Evolutionary conservation across 2,329 filamentous ascomycete genomes (phyloP), one percentile per base, ranked within the genome.

Genomic region (Cadophora malorum): DNA sequence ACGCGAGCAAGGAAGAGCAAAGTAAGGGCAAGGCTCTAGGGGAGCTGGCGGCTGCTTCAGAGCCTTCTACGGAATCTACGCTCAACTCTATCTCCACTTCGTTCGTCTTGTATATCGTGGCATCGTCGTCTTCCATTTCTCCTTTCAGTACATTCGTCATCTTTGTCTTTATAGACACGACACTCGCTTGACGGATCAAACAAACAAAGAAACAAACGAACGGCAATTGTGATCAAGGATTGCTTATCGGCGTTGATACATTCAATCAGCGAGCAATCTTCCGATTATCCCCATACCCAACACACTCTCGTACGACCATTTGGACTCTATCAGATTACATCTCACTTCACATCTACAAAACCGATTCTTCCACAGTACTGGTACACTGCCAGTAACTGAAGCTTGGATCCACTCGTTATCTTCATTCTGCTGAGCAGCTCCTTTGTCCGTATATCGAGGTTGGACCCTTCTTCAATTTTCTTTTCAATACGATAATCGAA

Each of bases 91-190:
- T 38, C 60, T 33, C 45, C 49, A 53, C 61, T 63, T 52, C 28
- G 23, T 38, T 16, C 25, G 6, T 19, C 14, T 33, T 33, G 53
- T 16, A 33, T 38, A 14, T 56, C 35, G 23, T 23, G 31, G 9
- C 23, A 6, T n/a, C 19, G 10, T 31, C n/a, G 19, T n/a, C 10
- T 63, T 21, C 41, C 23, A 33, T 47, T 23, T 33, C n/a, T 49
- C 25, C 19, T 23, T 25, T 31, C 23, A 4, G 1, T 23, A 12
- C 12, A 31, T 5, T 58, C 38, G n/a, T 55, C 47, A 55, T 19
- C 47, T 53, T 63, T 41, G 61, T 52, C 61, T 52, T 10, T 25
- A 53, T 41, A 41, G 61, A 63, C 61, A n/a, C 63, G 23, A 64
- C 53, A 58, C 52, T 64, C 63, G 63, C 38, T 64, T 64, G 35